Conservation (phyloP, 768 basidiomycete species). For the Boletus tylopilopsis region DNA sequence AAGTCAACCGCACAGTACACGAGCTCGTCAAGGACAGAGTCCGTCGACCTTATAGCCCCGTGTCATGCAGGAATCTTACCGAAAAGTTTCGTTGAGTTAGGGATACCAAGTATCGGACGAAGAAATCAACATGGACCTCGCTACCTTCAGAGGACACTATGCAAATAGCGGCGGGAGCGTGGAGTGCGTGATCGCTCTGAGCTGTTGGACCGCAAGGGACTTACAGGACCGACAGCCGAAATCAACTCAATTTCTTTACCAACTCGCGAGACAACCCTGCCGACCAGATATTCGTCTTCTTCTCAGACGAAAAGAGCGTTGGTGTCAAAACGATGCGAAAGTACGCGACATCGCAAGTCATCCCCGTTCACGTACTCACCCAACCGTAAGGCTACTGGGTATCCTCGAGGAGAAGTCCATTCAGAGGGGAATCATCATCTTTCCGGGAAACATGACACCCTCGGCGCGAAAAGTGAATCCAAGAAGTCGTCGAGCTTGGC, state of each 20-base stretch:
- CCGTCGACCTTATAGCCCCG: conserved; percentile 13
- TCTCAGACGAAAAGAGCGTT: conserved; percentile 93
- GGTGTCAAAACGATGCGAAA: conserved; percentile 98
- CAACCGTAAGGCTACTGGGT: conserved; percentile 60
- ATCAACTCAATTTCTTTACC: conserved; percentile 87
- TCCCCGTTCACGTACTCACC: conserved; percentile 10
- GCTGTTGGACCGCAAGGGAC: conserved; percentile 3
- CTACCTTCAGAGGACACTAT: conserved; percentile 70
- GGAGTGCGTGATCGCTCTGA: conserved; percentile 59
- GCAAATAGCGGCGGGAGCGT: conserved; percentile 70
- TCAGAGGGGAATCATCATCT: conserved; percentile 89
- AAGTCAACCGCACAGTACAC: conserved; percentile 93
- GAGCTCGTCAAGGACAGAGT: conserved; percentile 96
- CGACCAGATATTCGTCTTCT: conserved; percentile 91
- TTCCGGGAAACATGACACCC: conserved; percentile 94
- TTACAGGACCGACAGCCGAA: conserved; percentile 54
- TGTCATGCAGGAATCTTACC: conserved; percentile 16
- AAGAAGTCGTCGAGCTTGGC: neutral
- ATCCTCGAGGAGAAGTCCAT: conserved; percentile 93
- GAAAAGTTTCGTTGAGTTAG: conserved; percentile 39
- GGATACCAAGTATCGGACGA: conserved; percentile 93
- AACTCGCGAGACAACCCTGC: conserved; percentile 59
- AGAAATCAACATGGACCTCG: conserved; percentile 86
- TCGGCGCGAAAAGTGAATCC: conserved; percentile 83
- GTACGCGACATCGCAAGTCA: conserved; percentile 42